Percentiles rank a stretch among this genome's conserved stretches.
Conservation (phyloP, 805 yeast species). For the Lachancea quebecensis region DNA sequence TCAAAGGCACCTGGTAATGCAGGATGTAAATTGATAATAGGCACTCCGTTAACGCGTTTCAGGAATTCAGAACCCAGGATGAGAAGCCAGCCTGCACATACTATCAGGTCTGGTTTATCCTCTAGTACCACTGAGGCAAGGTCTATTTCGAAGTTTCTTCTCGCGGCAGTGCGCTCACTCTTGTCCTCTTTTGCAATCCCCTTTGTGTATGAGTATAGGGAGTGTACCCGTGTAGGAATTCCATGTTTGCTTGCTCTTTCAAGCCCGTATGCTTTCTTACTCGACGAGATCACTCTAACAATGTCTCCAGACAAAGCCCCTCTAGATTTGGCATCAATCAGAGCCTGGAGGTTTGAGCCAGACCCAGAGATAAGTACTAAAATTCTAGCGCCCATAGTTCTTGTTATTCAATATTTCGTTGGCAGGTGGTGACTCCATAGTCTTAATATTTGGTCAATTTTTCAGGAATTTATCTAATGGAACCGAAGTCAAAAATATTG, state of each 20-base stretch:
- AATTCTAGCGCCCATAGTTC: constrained; percentile 26
- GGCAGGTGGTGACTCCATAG: background rate
- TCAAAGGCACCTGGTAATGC: constrained; percentile 97
- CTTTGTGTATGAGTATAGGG: constrained; percentile 64
- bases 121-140: constrained; percentile 60
- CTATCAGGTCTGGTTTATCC: constrained; percentile 74
- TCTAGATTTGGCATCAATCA: constrained; percentile 61
- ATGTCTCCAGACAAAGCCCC: constrained; percentile 47
- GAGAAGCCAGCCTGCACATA: constrained; percentile 98
- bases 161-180: constrained; percentile 48
- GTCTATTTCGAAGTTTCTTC: constrained; percentile 71
- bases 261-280: constrained; percentile 80
- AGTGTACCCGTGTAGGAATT: constrained; percentile 70
- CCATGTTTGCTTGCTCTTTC: constrained; percentile 62
- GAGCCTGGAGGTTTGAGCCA: constrained; percentile 93
- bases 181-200: constrained; percentile 66
- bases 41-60: constrained; percentile 56
- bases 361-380: constrained; percentile 85
- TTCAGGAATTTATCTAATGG: too few species aligned
- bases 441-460: too few species aligned
- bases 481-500: too few species aligned
- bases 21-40: constrained; percentile 91
- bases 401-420: background rate
- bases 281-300: constrained; percentile 77
- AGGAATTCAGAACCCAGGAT: constrained; percentile 76